Conservation (phyloP, 2,329 filamentous ascomycete species). For the Colletotrichum navitas region DNA sequence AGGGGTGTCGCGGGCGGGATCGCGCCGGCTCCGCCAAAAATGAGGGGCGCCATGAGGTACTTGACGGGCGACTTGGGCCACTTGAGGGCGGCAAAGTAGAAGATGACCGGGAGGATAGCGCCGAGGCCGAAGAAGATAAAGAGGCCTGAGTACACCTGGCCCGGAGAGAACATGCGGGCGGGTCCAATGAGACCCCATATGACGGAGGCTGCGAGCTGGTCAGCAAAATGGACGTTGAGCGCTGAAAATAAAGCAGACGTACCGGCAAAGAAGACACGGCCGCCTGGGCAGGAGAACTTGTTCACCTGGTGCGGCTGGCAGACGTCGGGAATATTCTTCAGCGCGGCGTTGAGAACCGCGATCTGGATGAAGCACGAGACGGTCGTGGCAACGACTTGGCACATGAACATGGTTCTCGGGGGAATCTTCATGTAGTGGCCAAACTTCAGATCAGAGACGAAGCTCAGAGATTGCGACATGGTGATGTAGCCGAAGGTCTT, state of each 20-base stretch:
- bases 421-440: conserved; percentile 82
- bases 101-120: conserved; percentile 63
- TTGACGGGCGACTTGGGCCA: conserved; percentile 64
- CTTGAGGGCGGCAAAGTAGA: conserved; percentile 63
- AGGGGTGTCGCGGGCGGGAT: conserved; percentile 78
- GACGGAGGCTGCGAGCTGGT: conserved; percentile 63
- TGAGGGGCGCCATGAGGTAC: conserved; percentile 71
- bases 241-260: conserved; percentile 40
- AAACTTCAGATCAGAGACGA: conserved; percentile 76
- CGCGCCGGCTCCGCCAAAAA: conserved; percentile 69
- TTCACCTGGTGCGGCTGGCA: conserved; percentile 70
- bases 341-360: conserved; percentile 71
- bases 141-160: conserved; percentile 71
- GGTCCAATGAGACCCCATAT: conserved; percentile 78
- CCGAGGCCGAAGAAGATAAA: conserved; percentile 72
- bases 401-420: conserved; percentile 74
- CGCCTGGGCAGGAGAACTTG: conserved; percentile 74
- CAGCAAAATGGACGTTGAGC: background rate
- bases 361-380: conserved; percentile 77
- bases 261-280: conserved; percentile 74
- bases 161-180: conserved; percentile 72
- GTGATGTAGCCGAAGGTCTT: conserved; percentile 74
- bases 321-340: conserved; percentile 71
- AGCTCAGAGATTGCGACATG: conserved; percentile 74
- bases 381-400: conserved; percentile 74